Evolutionary conservation across 139 green algal species (phyloP).

Genomic region (Ettlia oleoabundans): DNA sequence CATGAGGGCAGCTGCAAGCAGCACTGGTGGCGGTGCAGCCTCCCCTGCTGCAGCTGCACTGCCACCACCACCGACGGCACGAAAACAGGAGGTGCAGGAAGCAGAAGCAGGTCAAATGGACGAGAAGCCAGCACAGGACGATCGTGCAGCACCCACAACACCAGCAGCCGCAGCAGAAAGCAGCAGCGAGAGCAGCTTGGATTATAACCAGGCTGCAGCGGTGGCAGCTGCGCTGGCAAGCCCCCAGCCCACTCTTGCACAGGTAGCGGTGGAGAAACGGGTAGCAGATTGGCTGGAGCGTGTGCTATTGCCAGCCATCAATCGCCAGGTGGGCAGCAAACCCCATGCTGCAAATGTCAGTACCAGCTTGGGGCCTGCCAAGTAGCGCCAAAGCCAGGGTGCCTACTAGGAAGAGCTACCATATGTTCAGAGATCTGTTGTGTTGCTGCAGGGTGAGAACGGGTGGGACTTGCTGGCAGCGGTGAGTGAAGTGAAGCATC

Average conservation of each 20-base stretch:
- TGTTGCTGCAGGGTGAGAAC: conserved; percentile 41
- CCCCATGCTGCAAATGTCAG: too few relatives aligned
- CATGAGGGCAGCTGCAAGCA: background rate
- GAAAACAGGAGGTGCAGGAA: background rate
- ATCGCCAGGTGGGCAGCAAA: conserved; percentile 67
- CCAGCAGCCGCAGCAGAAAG: too few relatives aligned
- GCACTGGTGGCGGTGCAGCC: background rate
- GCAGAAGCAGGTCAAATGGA: too few relatives aligned
- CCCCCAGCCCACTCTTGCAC: conserved; percentile 6
- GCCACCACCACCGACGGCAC: background rate
- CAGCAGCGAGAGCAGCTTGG: too few relatives aligned
- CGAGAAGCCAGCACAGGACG: too few relatives aligned
- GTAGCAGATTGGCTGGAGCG: conserved; percentile 70
- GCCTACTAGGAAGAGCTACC: too few relatives aligned
- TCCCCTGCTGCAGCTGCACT: conserved; percentile 6
- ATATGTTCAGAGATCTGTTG: too few relatives aligned
- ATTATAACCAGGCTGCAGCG: background rate
- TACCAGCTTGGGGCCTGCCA: too few relatives aligned
- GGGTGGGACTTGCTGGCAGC: conserved; percentile 71
- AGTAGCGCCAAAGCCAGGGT: too few relatives aligned
- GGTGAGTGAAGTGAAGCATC: conserved; percentile 30
- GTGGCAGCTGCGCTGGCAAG: background rate
- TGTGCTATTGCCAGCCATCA: conserved; percentile 68
- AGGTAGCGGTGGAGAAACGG: conserved; percentile 11
- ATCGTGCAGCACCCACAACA: too few relatives aligned